These are phyloP conservation scores for Naganishia sp. DNA, from an alignment of 1,284 basidiomycete genomes.

Conservation along the genomic window DNA sequence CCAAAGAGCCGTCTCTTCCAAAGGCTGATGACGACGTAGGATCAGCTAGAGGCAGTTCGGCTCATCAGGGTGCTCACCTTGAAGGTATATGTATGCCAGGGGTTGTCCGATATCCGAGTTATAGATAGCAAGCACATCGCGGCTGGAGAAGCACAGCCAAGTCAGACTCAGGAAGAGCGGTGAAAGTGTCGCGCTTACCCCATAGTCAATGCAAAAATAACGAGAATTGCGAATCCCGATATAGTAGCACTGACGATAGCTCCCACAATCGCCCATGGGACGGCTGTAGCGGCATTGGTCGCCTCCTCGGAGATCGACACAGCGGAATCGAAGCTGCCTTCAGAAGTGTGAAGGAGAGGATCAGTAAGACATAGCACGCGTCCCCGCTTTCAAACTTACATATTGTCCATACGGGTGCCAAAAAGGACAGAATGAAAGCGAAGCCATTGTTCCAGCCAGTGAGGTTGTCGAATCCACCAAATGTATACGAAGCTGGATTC, in stretches of 20 bases:
- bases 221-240: constrained; percentile 57
- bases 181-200: constrained; percentile 56
- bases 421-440: constrained; percentile 72
- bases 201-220: constrained; percentile 53
- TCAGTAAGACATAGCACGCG: too few species aligned
- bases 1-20: constrained; percentile 52
- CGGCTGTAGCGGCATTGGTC: constrained; percentile 66
- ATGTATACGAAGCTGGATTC: constrained; percentile 65
- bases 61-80: constrained; percentile 46
- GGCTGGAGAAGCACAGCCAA: constrained; percentile 61
- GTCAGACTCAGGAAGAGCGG: background rate
- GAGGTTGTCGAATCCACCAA: constrained; percentile 53
- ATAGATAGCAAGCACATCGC: constrained; percentile 62
- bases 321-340: constrained; percentile 59
- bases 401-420: constrained; percentile 77
- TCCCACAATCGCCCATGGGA: constrained; percentile 67
- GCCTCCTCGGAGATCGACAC: constrained; percentile 76
- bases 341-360: too few species aligned
- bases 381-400: constrained; percentile 53
- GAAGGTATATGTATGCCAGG: constrained; percentile 49
- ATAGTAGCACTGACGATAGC: constrained; percentile 63
- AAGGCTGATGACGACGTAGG: constrained; percentile 40
- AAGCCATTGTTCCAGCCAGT: constrained; percentile 70
- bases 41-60: too few species aligned
- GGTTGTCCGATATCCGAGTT: constrained; percentile 68